phyloP scores from a whole-genome alignment of 768 basidiomycete species.

The Macrolepiota dolichaula region DNA sequence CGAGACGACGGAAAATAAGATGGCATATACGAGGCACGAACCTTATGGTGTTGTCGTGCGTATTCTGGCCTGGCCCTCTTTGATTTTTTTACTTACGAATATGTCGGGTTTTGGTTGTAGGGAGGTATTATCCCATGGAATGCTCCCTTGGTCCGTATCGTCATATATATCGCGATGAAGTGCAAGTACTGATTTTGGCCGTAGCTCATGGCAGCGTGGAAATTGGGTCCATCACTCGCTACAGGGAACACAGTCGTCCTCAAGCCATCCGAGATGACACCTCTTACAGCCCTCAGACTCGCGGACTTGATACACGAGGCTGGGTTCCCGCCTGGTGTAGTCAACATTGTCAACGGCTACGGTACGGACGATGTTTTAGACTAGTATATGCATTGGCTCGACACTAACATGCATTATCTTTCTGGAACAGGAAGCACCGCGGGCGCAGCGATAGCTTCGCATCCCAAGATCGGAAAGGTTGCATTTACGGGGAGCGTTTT shows the following conservation, averaged over 20 bases:
- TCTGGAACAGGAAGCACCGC: slow-evolving; percentile 37
- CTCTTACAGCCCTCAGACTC: slow-evolving; percentile 57
- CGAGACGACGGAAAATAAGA: slow-evolving; percentile 57
- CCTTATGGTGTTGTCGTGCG: slow-evolving; percentile 51
- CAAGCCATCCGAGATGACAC: slow-evolving; percentile 78
- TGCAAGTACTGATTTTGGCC: background rate
- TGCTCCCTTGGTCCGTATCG: slow-evolving; percentile 30
- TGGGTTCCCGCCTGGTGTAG: slow-evolving; percentile 72
- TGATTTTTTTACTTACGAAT: too few species aligned
- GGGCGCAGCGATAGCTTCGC: slow-evolving; percentile 64
- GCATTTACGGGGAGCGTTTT: slow-evolving; percentile 79
- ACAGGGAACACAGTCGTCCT: slow-evolving; percentile 72
- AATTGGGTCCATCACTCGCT: slow-evolving; percentile 73
- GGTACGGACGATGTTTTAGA: slow-evolving; percentile 27
- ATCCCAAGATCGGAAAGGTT: slow-evolving; percentile 65
- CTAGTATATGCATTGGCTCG: too few species aligned
- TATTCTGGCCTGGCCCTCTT: too few species aligned
- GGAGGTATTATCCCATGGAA: slow-evolving; percentile 66
- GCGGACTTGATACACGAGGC: slow-evolving; percentile 60
- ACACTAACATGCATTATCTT: background rate
- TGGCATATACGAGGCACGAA: slow-evolving; percentile 69
- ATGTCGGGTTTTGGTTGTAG: slow-evolving; percentile 11
- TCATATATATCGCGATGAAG: background rate
- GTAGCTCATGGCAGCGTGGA: slow-evolving; percentile 58
- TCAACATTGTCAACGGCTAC: slow-evolving; percentile 72